A percentile compares a stretch with the other conserved stretches of the same genome.
Evolutionary conservation across 2,329 filamentous ascomycete species (phyloP).

Genomic region (Dendryphion nanum): DNA sequence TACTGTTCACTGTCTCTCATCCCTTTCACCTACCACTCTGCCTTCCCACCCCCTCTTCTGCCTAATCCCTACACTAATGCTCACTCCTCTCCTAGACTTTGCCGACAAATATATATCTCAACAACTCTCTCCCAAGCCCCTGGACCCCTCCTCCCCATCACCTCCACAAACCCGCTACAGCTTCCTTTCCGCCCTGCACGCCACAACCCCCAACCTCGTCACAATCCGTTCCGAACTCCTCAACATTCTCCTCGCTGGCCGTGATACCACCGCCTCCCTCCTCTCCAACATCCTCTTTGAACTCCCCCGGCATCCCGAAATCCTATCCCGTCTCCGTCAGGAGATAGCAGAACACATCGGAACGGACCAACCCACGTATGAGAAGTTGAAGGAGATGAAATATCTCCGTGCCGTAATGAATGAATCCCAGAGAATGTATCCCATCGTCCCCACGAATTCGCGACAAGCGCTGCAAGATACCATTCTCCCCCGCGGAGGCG

Average conservation of each 20-base stretch:
- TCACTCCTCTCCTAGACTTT: conserved; percentile 9
- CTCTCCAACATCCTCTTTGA: conserved; percentile 35
- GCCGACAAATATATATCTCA: conserved; percentile 14
- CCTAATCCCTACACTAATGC: neutral
- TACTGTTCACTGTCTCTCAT: no score
- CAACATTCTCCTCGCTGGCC: conserved; percentile 35
- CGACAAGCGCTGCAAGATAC: conserved; percentile 27
- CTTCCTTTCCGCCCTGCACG: conserved; percentile 23
- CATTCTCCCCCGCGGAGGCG: conserved; percentile 29
- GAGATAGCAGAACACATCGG: conserved; percentile 49
- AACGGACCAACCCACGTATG: conserved; percentile 17
- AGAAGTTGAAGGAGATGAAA: conserved; percentile 28
- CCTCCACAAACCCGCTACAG: conserved; percentile 12
- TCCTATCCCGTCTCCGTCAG: conserved; percentile 30
- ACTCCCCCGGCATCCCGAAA: conserved; percentile 34
- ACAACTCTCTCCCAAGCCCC: conserved; percentile 6
- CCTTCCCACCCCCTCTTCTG: neutral
- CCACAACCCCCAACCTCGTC: conserved; percentile 12
- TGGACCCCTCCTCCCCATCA: neutral
- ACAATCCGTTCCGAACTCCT: conserved; percentile 28
- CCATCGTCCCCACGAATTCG: conserved; percentile 29
- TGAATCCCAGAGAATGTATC: conserved; percentile 31
- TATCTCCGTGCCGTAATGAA: conserved; percentile 29
- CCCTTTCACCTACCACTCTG: no score
- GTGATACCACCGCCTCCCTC: conserved; percentile 31